Conservation (phyloP, 352 stramenopile genomes). For the Pythium sukuiense region DNA sequence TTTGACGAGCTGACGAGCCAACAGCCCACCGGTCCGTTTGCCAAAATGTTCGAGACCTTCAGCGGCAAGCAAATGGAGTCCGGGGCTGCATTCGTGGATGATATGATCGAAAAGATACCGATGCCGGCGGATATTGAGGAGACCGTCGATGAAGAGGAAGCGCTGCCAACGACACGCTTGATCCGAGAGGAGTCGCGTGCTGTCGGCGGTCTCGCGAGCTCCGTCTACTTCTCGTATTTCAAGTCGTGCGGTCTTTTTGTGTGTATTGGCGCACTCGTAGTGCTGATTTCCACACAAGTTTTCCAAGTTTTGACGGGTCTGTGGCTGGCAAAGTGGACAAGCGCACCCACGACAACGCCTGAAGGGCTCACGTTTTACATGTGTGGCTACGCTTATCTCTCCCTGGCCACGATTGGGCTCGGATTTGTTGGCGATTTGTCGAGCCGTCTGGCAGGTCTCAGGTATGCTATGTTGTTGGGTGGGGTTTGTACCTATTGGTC, state of each 20-base stretch:
- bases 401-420: constrained; percentile 48
- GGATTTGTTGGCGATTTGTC: constrained; percentile 51
- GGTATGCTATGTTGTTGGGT: constrained; percentile 27
- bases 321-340: constrained; percentile 66
- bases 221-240: constrained; percentile 52
- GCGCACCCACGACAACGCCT: constrained; percentile 20
- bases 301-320: constrained; percentile 59
- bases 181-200: constrained; percentile 50
- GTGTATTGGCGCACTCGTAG: constrained; percentile 30
- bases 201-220: constrained; percentile 38
- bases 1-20: constrained; percentile 47
- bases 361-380: constrained; percentile 47
- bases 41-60: constrained; percentile 37
- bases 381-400: constrained; percentile 59
- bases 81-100: background rate
- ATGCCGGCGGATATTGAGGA: background rate
- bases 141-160: background rate
- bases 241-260: constrained; percentile 44
- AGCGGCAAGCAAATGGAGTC: background rate
- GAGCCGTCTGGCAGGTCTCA: constrained; percentile 48
- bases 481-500: background rate
- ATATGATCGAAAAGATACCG: background rate
- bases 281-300: constrained; percentile 52
- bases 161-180: constrained; percentile 16
- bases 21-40: constrained; percentile 42